A percentile compares a stretch with the other conserved stretches of the same genome.
Evolutionary conservation across 805 yeast genomes (phyloP).

Genomic region (Candida morakotiae): DNA sequence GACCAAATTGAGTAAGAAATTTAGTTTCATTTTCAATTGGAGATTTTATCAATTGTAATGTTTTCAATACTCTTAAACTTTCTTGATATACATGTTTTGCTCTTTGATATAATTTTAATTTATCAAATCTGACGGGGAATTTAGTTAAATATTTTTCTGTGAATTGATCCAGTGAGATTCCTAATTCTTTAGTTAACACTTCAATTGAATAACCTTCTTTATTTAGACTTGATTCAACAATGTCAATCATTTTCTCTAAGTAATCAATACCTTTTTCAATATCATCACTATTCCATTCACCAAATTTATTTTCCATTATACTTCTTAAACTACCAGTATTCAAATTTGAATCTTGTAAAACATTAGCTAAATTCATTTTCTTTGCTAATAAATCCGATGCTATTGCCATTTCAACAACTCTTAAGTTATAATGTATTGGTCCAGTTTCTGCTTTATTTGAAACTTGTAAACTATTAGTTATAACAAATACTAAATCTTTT

Average conservation of each 20-base stretch:
- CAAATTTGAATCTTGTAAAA: conserved; percentile 48
- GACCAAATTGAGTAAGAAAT: conserved; percentile 46
- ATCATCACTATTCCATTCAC: conserved; percentile 48
- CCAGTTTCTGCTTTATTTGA: conserved; percentile 70
- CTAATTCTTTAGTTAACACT: conserved; percentile 43
- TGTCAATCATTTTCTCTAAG: conserved; percentile 35
- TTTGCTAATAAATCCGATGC: conserved; percentile 59
- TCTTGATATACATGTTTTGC: conserved; percentile 63
- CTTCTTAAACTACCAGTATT: conserved; percentile 60
- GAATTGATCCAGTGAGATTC: conserved; percentile 39
- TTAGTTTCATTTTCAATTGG: conserved; percentile 18
- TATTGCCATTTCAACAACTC: conserved; percentile 70
- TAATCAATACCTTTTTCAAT: conserved; percentile 38
- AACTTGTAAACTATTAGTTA: conserved; percentile 59
- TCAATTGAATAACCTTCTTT: conserved; percentile 39
- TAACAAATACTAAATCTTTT: conserved; percentile 48
- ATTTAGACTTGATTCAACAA: conserved; percentile 45
- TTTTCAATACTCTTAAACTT: conserved; percentile 52
- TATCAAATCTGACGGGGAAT: conserved; percentile 56
- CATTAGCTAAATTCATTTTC: conserved; percentile 36
- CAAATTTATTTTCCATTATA: conserved; percentile 45
- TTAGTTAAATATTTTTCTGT: conserved; percentile 39
- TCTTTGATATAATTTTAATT: conserved; percentile 53
- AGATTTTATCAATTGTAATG: conserved; percentile 37
- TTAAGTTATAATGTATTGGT: conserved; percentile 62